A percentile compares a stretch with the other conserved stretches of the same genome.
Conservation (phyloP, 768 basidiomycete genomes). For the Boletus sp. region DNA sequence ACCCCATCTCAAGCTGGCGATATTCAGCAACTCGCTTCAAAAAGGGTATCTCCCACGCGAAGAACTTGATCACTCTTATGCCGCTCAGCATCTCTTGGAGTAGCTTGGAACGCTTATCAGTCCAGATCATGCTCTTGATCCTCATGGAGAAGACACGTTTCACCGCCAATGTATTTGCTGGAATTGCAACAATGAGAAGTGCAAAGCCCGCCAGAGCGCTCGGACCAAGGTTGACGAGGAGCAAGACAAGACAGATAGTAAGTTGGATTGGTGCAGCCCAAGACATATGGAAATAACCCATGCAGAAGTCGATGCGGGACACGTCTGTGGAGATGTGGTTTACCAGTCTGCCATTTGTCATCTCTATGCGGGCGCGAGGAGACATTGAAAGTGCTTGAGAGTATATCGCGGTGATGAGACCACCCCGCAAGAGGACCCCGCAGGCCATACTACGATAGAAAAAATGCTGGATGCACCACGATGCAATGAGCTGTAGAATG, state of each 20-base stretch:
- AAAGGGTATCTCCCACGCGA: constrained; percentile 86
- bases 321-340: constrained; percentile 94
- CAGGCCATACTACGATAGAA: constrained; percentile 73
- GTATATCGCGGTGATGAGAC: constrained; percentile 87
- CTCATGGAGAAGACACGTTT: constrained; percentile 59
- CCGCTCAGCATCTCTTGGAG: constrained; percentile 87
- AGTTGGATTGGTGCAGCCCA: constrained; percentile 81
- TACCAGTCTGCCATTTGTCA: constrained; percentile 87
- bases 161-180: constrained; percentile 72
- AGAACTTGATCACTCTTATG: constrained; percentile 92
- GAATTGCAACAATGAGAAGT: constrained; percentile 70
- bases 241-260: constrained; percentile 69
- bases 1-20: constrained; percentile 69
- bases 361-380: constrained; percentile 71
- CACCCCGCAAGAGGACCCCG: constrained; percentile 80
- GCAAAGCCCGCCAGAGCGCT: constrained; percentile 55
- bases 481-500: constrained; percentile 62
- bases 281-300: constrained; percentile 76
- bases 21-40: constrained; percentile 69
- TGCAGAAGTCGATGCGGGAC: constrained; percentile 87
- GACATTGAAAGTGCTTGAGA: constrained; percentile 73
- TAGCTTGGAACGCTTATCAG: constrained; percentile 85
- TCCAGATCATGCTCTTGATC: constrained; percentile 80
- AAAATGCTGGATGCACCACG: constrained; percentile 75
- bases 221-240: constrained; percentile 70